Evolutionary conservation across 371 early-diverging fungal genomes (phyloP).

Genomic region (Scutellospora calospora): DNA sequence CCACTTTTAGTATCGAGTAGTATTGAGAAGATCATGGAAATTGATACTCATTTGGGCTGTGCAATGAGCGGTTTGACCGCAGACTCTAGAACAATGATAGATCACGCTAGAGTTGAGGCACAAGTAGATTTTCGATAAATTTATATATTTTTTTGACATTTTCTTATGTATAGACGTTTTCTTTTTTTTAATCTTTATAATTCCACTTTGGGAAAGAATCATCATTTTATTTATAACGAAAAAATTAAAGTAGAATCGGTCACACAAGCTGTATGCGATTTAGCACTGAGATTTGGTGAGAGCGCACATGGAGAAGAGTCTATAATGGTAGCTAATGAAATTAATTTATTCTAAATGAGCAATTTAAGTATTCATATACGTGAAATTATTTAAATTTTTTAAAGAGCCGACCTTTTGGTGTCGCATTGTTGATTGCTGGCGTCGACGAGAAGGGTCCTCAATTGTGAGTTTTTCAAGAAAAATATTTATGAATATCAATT

Average conservation of each 20-base stretch:
- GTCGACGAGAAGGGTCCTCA: slow-evolving; percentile 98
- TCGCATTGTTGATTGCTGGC: slow-evolving; percentile 97
- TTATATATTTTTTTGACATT: not conserved
- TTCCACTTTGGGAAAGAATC: slow-evolving; percentile 68
- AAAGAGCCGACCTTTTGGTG: slow-evolving; percentile 98
- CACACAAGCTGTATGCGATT: slow-evolving; percentile 97
- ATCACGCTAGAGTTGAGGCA: slow-evolving; percentile 96
- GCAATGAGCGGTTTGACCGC: slow-evolving; percentile 98
- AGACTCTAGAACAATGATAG: slow-evolving; percentile 96
- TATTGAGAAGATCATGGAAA: slow-evolving; percentile 97
- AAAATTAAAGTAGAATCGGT: slow-evolving; percentile 94
- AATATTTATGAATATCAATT: not conserved
- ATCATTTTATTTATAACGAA: slow-evolving; percentile 95
- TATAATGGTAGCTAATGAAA: slow-evolving; percentile 78
- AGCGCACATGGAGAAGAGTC: slow-evolving; percentile 95
- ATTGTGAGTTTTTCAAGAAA: slow-evolving; percentile 69
- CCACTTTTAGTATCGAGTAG: slow-evolving; percentile 91
- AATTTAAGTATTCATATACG: too few species aligned
- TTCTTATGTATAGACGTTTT: not conserved
- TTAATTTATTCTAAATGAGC: not conserved
- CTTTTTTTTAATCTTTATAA: not conserved
- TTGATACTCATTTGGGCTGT: slow-evolving; percentile 94
- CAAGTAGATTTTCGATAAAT: slow-evolving; percentile 67
- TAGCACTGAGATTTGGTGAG: slow-evolving; percentile 97
- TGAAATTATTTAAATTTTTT: not conserved